These are phyloP conservation scores for Trichothecium sympodiale DNA, from an alignment of 2,329 filamentous ascomycete genomes.

Conservation along the genomic window DNA sequence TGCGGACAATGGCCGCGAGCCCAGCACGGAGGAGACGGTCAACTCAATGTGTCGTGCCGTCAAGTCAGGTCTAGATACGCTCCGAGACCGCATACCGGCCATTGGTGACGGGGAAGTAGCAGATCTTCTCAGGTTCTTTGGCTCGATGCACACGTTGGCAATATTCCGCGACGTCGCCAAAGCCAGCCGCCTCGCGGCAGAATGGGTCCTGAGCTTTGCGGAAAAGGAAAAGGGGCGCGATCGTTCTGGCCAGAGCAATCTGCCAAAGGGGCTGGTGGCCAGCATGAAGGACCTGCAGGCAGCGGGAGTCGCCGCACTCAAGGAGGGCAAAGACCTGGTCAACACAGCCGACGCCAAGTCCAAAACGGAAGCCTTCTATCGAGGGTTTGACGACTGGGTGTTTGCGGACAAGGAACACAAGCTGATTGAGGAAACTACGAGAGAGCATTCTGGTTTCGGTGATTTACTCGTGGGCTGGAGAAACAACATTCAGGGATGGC, in stretches of 20 bases:
- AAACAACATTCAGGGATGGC: slow-evolving; percentile 22
- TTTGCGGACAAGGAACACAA: slow-evolving; percentile 12
- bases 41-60: slow-evolving; percentile 14
- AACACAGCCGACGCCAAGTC: slow-evolving; percentile 12
- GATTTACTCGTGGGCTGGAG: slow-evolving; percentile 12
- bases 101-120: slow-evolving; percentile 6
- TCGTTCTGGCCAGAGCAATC: slow-evolving; percentile 23
- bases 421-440: no score
- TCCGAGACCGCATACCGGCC: slow-evolving; percentile 10
- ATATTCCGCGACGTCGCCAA: slow-evolving; percentile 25
- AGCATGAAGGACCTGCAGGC: slow-evolving; percentile 21
- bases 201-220: slow-evolving; percentile 23
- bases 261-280: slow-evolving; percentile 24
- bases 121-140: slow-evolving; percentile 13
- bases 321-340: slow-evolving; percentile 17
- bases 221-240: slow-evolving; percentile 28
- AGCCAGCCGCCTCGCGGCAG: slow-evolving; percentile 18
- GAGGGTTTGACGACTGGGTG: slow-evolving; percentile 15
- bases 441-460: no score
- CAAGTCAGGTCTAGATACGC: slow-evolving; percentile 14
- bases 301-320: slow-evolving; percentile 17
- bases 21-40: slow-evolving; percentile 13
- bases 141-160: slow-evolving; percentile 23
- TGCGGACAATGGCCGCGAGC: slow-evolving; percentile 12
- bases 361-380: slow-evolving; percentile 18